Evolutionary conservation across 225 moss, liverwort and hornwort genomes (phyloP).

Genomic region (Polytrichum commune): DNA sequence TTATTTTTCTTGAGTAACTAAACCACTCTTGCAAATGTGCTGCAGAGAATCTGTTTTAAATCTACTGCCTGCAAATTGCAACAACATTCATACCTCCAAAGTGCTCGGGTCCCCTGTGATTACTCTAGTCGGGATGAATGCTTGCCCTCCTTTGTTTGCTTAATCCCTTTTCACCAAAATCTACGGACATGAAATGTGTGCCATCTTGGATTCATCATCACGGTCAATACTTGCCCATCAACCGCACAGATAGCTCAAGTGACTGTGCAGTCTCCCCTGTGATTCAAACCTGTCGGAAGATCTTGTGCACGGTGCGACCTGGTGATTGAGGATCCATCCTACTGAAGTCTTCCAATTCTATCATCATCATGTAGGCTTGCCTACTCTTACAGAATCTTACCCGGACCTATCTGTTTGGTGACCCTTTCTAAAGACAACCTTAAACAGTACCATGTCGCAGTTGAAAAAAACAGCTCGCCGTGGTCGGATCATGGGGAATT

Average conservation of each 20-base stretch:
- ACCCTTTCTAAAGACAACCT: neutral
- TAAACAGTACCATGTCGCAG: conserved; percentile 37
- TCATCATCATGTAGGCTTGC: conserved; percentile 20
- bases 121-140: conserved; percentile 37
- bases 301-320: conserved; percentile 51
- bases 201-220: conserved; percentile 40
- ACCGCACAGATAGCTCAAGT: conserved; percentile 39
- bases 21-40: neutral
- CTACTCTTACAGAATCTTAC: neutral
- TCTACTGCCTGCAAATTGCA: conserved; percentile 6
- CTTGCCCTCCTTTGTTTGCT: conserved; percentile 30
- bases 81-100: conserved; percentile 4
- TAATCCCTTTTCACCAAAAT: conserved; percentile 24
- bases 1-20: too few relatives aligned
- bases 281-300: conserved; percentile 52
- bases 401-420: neutral
- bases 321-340: conserved; percentile 32
- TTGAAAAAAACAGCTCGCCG: conserved; percentile 53
- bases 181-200: conserved; percentile 55
- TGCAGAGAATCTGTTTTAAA: conserved; percentile 14
- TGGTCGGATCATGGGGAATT: conserved; percentile 39
- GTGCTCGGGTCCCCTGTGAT: conserved; percentile 9
- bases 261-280: conserved; percentile 41
- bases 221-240: conserved; percentile 40
- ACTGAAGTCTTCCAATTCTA: conserved; percentile 2